Evolutionary conservation across 2,329 filamentous ascomycete genomes (phyloP), one percentile per base, ranked within the genome.

Genomic region (Cryphonectria radicalis): DNA sequence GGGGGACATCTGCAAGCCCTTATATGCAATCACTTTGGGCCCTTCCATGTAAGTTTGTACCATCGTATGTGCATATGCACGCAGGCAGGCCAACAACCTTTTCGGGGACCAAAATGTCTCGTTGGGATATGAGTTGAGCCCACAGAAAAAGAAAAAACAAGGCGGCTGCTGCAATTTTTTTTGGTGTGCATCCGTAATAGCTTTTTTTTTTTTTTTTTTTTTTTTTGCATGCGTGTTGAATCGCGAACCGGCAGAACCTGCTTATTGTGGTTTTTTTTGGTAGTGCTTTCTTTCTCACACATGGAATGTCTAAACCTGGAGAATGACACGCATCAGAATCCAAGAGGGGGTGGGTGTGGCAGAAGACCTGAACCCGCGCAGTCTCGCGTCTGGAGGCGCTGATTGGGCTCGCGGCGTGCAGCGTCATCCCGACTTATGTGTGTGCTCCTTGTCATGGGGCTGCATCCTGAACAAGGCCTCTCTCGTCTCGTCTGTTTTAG

Each of bases 371-470:
- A 59, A 19, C 55, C 13, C 28, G 28, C 59, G 59, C 59, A 22
- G 59, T 62, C 59, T 72, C 71, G 71, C 71, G 71, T 72, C 40
- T 60, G 32, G 66, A n/a, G 68, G 37, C 71, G 19, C 19, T 71
- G 68, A 72, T 70, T 72, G 68, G 68, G 63, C 60, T 59, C 37
- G 13, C 50, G 32, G 42, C 57, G 37, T 64, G 66, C 55, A 46
- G 66, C 53, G 59, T 68, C 66, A 68, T 68, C 66, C 66, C 28
- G 60, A 68, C 55, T 62, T 62, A 19, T 14, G 42, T 25, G 65
- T 57, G 10, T 59, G 35, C 43, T 53, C 22, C 32, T 40, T 40
- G 59, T 22, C 59, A 62, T 35, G 55, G 35, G 35, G 59, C 59
- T 62, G 59, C 65, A 63, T 67, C 59, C 42, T 64, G 60, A 28